Evolutionary conservation across 306 rosid genomes (phyloP), one percentile per base, ranked within the genome.

Genomic region (Acmispon strigosus): DNA sequence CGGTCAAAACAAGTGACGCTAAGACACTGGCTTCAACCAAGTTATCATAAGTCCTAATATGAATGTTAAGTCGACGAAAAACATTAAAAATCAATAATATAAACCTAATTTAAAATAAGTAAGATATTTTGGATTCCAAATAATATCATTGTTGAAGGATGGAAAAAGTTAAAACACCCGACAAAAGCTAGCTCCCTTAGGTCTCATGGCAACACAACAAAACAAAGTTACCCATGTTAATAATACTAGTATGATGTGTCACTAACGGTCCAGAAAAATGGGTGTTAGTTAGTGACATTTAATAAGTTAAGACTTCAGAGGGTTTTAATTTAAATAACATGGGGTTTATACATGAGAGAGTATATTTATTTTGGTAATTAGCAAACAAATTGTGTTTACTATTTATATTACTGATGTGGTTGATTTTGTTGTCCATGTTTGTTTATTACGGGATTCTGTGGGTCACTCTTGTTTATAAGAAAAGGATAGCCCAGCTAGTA

Each of bases 131-230:
- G 4, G 1, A 1, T 4, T 27, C 3, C 3, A 27, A 27, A 27
- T 27, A 4, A 27, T 27, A 4, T 27, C 0, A 27, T 27, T 27
- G 3, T 2, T 27, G 32, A 27, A 27, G 32, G 32, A 27, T 4
- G 4, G 32, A 27, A 27, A 22, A 27, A 27, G 32, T 27, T 27
- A 27, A 27, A 27, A 27, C 0, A 27, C 32, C 0, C 4, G 32
- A 27, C 32, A 27, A 27, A 27, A 27, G 32, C 32, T 4, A 36
- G 41, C 15, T 69, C 45, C 13, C 19, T 47, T 2, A 7, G 56
- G 56, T 70, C 75, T 42, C 19, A 7, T 57, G 57, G 36, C 58
- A 71, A 58, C 76, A 56, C 57, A 44, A 71, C 58, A 66, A 57
- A 71, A 64, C 11, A 19, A 8, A 57, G 58, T 57, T 39, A 62